Evolutionary conservation across 2,329 filamentous ascomycete genomes (phyloP).

Genomic region (Aspergillus chevalieri): DNA sequence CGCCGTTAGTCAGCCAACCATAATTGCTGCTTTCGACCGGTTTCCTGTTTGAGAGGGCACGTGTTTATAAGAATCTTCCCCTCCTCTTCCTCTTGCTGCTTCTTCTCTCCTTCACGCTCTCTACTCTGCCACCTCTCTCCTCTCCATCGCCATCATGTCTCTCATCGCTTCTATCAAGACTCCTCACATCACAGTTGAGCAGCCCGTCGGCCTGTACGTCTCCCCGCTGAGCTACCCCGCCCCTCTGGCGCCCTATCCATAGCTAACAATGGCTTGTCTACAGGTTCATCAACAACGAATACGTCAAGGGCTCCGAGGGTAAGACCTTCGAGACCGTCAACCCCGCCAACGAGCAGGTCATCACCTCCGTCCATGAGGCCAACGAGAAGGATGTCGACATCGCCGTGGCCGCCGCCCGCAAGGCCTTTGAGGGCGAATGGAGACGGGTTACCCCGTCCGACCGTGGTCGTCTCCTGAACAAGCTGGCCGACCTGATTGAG

Average conservation of each 20-base stretch:
- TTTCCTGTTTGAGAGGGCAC: background rate
- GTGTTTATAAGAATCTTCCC: background rate
- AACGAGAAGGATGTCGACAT: slow-evolving; percentile 71
- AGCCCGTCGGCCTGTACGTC: slow-evolving; percentile 33
- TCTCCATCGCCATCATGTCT: slow-evolving; percentile 19
- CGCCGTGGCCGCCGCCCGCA: slow-evolving; percentile 77
- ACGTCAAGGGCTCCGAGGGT: slow-evolving; percentile 73
- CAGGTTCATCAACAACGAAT: slow-evolving; percentile 47
- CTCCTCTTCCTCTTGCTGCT: background rate
- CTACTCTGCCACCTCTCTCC: background rate
- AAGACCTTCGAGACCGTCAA: slow-evolving; percentile 91
- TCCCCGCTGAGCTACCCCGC: background rate
- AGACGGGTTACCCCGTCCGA: slow-evolving; percentile 60
- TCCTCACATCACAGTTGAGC: slow-evolving; percentile 32
- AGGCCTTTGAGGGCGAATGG: slow-evolving; percentile 75
- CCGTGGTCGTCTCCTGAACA: slow-evolving; percentile 63
- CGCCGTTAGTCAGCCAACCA: no score
- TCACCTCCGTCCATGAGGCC: slow-evolving; percentile 75
- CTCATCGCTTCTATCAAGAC: slow-evolving; percentile 32
- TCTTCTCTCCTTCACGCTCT: background rate
- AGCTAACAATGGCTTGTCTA: background rate
- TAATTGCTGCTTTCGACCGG: background rate
- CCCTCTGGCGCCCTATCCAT: background rate
- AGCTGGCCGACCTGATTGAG: slow-evolving; percentile 74
- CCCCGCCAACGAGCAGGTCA: slow-evolving; percentile 77